phyloP scores from a whole-genome alignment of 345 rosid genomes.

The Hibiscus syriacus region DNA sequence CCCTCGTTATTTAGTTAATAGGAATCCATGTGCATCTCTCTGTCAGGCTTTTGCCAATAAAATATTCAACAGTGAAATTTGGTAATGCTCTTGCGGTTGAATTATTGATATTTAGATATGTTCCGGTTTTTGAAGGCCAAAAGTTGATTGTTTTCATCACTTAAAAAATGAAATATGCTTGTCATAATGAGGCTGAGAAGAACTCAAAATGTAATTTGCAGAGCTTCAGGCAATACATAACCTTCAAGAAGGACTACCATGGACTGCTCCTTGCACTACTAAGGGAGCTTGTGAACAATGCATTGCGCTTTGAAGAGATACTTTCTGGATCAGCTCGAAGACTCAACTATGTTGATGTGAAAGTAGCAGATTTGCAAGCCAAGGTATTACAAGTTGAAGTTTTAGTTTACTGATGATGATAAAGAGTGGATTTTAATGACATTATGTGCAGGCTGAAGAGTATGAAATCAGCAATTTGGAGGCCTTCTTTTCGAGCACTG shows the following conservation, averaged over 20 bases:
- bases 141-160: background rate
- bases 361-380: conserved; percentile 58
- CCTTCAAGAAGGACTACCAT: conserved; percentile 85
- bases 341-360: conserved; percentile 50
- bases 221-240: conserved; percentile 88
- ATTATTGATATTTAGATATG: too few species aligned
- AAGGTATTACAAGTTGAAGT: conserved; percentile 41
- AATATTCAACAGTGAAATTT: too few species aligned
- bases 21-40: background rate
- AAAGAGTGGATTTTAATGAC: background rate
- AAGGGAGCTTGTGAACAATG: conserved; percentile 74
- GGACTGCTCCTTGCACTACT: conserved; percentile 73
- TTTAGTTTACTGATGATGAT: background rate
- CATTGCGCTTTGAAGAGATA: conserved; percentile 79
- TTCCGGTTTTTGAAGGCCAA: background rate
- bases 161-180: background rate
- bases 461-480: conserved; percentile 65
- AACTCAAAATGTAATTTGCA: conserved; percentile 21
- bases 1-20: background rate
- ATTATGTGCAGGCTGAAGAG: conserved; percentile 62
- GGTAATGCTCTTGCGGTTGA: too few species aligned
- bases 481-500: conserved; percentile 70
- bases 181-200: background rate
- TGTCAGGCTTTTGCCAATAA: background rate
- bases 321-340: conserved; percentile 62